phyloP scores from a whole-genome alignment of 208 protist genomes.

The Tritrichomonas foetus region DNA sequence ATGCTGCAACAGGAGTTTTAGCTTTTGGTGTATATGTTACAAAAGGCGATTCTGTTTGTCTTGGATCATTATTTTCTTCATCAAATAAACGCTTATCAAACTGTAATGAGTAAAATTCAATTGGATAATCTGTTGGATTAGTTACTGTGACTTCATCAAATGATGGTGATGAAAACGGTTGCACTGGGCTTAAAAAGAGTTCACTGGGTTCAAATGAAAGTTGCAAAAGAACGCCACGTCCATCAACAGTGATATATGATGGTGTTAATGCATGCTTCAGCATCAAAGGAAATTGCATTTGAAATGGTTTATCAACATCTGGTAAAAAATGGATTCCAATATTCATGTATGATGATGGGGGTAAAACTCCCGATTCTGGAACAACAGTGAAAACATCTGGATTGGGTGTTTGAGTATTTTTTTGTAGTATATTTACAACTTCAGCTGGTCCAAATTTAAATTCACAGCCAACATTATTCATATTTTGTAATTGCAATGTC shows the following conservation, averaged over 20 bases:
- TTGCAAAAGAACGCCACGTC: not conserved
- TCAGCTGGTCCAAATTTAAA: not conserved
- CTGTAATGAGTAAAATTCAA: not conserved
- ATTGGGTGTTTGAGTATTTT: not conserved
- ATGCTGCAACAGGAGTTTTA: not conserved
- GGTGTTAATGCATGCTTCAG: not conserved
- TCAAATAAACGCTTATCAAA: not conserved
- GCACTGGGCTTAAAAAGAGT: not conserved
- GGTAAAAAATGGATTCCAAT: not conserved
- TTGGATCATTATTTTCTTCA: not conserved
- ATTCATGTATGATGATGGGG: constrained; percentile 21
- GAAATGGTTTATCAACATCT: not conserved
- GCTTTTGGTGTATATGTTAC: constrained; percentile 30
- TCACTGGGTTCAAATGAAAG: not conserved
- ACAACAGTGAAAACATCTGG: not conserved
- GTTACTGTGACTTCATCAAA: not conserved
- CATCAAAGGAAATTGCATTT: not conserved
- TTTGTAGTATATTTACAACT: not conserved
- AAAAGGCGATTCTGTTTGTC: not conserved
- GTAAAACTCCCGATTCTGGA: not conserved
- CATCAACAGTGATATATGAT: not conserved
- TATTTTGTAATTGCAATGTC: constrained; percentile 7
- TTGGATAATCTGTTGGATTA: constrained; percentile 32
- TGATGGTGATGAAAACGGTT: not conserved
- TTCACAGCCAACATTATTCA: constrained; percentile 15